These are phyloP conservation scores for Benincasa hispida DNA, from an alignment of 306 rosid genomes.

Conservation along the genomic window DNA sequence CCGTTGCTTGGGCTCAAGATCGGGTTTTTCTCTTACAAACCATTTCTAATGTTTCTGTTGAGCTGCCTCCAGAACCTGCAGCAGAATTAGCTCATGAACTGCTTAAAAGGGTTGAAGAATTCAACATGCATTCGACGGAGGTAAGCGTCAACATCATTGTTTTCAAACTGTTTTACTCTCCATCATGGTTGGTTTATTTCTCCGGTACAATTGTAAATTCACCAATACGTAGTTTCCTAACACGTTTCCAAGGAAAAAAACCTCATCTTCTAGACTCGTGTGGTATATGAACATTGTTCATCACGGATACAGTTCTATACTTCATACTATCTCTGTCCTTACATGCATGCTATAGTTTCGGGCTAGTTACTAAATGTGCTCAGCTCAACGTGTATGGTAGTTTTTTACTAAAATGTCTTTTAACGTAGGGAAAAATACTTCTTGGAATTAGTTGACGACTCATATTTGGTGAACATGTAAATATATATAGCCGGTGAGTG, in stretches of 20 bases:
- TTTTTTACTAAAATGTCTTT: background rate
- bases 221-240: background rate
- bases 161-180: background rate
- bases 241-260: background rate
- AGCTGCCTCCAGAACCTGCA: slow-evolving; percentile 65
- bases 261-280: background rate
- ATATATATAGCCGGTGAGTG: background rate
- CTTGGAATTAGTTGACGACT: background rate
- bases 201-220: background rate
- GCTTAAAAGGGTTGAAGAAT: slow-evolving; percentile 53
- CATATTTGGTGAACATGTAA: background rate
- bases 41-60: slow-evolving; percentile 77
- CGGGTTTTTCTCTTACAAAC: slow-evolving; percentile 87
- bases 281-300: background rate
- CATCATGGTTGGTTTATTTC: background rate
- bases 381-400: background rate
- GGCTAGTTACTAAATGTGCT: background rate
- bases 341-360: background rate
- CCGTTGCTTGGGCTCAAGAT: slow-evolving; percentile 80
- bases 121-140: slow-evolving; percentile 92
- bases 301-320: background rate
- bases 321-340: background rate
- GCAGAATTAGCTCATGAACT: slow-evolving; percentile 72
- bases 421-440: background rate
- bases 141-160: slow-evolving; percentile 14